Percentiles rank a stretch among this genome's conserved stretches.
Evolutionary conservation across 129 eudicot genomes (phyloP).

Genomic region (Flaveria sonorensis): DNA sequence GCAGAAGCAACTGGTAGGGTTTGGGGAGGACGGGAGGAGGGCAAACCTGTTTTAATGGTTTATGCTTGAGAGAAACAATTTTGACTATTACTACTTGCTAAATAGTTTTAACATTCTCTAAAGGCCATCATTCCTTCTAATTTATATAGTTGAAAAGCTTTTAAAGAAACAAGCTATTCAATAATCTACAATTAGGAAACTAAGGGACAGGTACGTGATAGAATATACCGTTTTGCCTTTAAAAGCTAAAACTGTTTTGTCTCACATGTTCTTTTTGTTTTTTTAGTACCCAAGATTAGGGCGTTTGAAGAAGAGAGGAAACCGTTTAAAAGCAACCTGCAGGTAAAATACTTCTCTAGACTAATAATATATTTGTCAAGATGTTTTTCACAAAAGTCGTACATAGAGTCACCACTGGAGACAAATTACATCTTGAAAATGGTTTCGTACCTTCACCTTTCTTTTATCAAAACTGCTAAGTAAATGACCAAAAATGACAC

Average conservation of each 20-base stretch:
- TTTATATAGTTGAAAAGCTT: conserved; percentile 73
- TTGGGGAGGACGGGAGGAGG: no score
- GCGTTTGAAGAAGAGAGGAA: conserved; percentile 97
- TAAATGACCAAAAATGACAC: neutral
- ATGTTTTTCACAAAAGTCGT: no score
- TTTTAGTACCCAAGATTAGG: conserved; percentile 61
- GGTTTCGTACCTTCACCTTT: conserved; percentile 2
- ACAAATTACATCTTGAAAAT: neutral
- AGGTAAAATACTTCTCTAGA: conserved; percentile 50
- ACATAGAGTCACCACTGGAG: neutral
- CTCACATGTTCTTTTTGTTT: conserved; percentile 18
- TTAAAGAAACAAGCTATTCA: conserved; percentile 98
- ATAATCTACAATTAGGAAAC: conserved; percentile 78
- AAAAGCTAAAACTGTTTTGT: conserved; percentile 1
- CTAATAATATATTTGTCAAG: neutral
- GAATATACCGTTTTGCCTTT: conserved; percentile 1
- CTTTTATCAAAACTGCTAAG: neutral
- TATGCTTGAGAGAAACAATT: neutral
- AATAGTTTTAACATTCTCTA: conserved; percentile 5
- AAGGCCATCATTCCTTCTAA: conserved; percentile 1
- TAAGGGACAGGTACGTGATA: conserved; percentile 71
- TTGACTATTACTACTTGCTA: conserved; percentile 8
- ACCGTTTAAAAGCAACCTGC: conserved; percentile 74
- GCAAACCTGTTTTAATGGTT: neutral
- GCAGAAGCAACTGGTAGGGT: no score